A percentile compares a stretch with the other conserved stretches of the same genome.
Evolutionary conservation across 345 rosid species (phyloP).

Genomic region (Eucalyptus rudis): DNA sequence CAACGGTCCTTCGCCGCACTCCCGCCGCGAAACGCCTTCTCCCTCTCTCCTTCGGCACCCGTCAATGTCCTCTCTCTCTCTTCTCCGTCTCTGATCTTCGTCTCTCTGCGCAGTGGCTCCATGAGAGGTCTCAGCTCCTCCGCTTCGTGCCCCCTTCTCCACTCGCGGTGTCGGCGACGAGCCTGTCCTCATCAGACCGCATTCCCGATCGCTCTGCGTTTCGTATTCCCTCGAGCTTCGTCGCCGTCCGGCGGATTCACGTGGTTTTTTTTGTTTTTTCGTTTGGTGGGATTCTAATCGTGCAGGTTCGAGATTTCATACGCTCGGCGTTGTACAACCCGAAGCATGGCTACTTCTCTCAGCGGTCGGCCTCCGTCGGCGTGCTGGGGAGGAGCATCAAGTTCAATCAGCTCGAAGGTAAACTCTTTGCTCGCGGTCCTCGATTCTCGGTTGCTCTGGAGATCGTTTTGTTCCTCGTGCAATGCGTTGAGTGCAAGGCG

Average conservation of each 20-base stretch:
- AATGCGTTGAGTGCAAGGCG: not conserved
- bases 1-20: not conserved
- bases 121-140: constrained; percentile 2
- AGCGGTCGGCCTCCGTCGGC: constrained; percentile 64
- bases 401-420: constrained; percentile 80
- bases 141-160: constrained; percentile 38
- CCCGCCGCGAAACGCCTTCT: not conserved
- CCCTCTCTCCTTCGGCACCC: not conserved
- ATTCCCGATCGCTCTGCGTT: not conserved
- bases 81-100: not conserved
- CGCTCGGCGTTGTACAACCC: constrained; percentile 68
- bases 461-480: not conserved
- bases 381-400: constrained; percentile 73
- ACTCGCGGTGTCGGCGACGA: constrained; percentile 46
- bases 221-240: not conserved
- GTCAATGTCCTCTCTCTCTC: not conserved
- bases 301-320: constrained; percentile 79
- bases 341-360: constrained; percentile 84
- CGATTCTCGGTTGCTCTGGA: not conserved
- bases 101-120: constrained; percentile 15
- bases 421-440: not conserved
- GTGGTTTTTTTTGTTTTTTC: not conserved
- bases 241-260: not conserved
- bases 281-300: too few species aligned
- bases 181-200: constrained; percentile 57